Evolutionary conservation across 2,329 filamentous ascomycete species (phyloP), one percentile per base, ranked within the genome.

Genomic region (Fonsecaea monophora): DNA sequence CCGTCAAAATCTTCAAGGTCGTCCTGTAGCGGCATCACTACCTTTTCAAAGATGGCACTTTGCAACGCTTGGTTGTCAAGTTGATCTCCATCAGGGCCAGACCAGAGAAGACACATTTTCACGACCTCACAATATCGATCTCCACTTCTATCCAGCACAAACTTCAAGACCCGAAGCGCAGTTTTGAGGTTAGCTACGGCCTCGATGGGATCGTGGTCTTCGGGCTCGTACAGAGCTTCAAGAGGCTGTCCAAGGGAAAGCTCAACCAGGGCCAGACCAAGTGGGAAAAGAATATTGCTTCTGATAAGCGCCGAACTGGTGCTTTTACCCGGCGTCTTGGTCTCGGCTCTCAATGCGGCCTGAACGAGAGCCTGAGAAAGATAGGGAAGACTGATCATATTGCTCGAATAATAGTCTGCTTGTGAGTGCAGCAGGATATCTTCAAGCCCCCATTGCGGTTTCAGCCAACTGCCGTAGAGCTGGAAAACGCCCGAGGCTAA

Each of bases 211-310:
- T 71, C 71, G 1, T 61, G 15, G 48, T 73, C 71, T 53, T 71
- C 68, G 2, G 65, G 8, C 15, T 15, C 62, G 18, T 62, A 65
- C 9, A 73, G 40, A 10, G 37, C 42, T 8, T 61, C 53, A 2
- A 73, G 58, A 6, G 66, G 64, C 34, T 69, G 65, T 37, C 71
- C 63, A 13, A 74, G 65, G 10, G 70, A 71, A 21, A 74, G 60
- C 54, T 74, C 72, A 15, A 70, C 37, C 12, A 70, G 57, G 3
- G 68, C 57, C 10, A 68, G 53, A 4, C 62, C 50, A 62, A 71
- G 65, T 12, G 69, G 69, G 56, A 72, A 72, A 1, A 72, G 56
- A 45, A 69, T 55, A 5, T 57, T 42, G 32, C 56, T 65, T 35
- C 62, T 62, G 53, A 72, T 72, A n/a, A 66, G 25, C 38, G 60